A percentile compares a stretch with the other conserved stretches of the same genome.
Conservation (phyloP, 164 flowering plant species). For the Berberis vulgaris region DNA sequence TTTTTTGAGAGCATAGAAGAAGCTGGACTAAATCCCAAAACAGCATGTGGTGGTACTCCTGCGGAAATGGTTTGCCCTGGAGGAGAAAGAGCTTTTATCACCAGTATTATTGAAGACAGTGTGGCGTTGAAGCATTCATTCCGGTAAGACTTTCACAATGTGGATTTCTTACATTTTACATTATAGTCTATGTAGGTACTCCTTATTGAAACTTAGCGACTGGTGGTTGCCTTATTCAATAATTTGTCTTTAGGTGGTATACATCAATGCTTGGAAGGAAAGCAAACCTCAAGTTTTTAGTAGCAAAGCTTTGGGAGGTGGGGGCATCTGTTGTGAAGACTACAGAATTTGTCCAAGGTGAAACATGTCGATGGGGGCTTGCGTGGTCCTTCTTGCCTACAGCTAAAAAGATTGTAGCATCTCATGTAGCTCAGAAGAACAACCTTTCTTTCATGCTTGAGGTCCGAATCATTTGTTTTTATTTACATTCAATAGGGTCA, state of each 20-base stretch:
- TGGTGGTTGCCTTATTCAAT: background rate
- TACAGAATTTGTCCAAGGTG: constrained; percentile 95
- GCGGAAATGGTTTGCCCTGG: constrained; percentile 95
- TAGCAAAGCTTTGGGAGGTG: constrained; percentile 57
- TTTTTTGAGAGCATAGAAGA: constrained; percentile 82
- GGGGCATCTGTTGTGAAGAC: constrained; percentile 82
- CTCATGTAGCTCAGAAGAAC: constrained; percentile 33
- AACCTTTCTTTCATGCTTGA: constrained; percentile 75
- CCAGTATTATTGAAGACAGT: constrained; percentile 82
- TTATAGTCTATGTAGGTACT: background rate
- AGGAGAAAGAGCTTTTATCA: constrained; percentile 80
- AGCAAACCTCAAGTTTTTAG: constrained; percentile 52
- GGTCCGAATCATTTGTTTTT: constrained; percentile 28
- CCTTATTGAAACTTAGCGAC: background rate
- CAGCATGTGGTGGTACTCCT: constrained; percentile 89
- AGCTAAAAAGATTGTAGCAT: constrained; percentile 35
- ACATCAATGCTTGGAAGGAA: constrained; percentile 92
- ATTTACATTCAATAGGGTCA: background rate
- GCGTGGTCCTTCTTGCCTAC: constrained; percentile 90
- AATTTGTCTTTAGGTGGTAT: constrained; percentile 62
- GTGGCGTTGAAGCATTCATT: constrained; percentile 56
- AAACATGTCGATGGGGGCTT: constrained; percentile 89
- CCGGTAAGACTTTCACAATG: constrained; percentile 25
- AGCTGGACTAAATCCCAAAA: constrained; percentile 90
- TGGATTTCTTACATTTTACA: background rate